Conservation (phyloP, 306 rosid genomes). For the Lablab purpureus region DNA sequence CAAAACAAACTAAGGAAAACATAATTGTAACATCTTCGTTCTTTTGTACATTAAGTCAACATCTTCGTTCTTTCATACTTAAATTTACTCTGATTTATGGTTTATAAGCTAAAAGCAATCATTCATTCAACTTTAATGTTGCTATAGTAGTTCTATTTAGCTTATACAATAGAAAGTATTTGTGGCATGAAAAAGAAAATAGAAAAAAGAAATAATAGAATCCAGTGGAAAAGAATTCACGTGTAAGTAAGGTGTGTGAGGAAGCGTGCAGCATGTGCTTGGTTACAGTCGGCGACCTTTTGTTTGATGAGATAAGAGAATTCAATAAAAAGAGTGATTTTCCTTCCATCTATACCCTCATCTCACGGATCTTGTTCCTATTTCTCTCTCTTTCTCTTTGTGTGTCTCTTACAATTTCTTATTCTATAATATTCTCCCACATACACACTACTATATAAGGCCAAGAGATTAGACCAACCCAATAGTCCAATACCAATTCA, state of each 20-base stretch:
- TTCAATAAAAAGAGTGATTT: slow-evolving; percentile 55
- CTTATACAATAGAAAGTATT: no score
- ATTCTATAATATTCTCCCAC: slow-evolving; percentile 33
- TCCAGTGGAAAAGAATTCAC: slow-evolving; percentile 54
- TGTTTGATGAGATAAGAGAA: slow-evolving; percentile 56
- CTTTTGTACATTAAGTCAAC: no score
- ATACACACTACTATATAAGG: slow-evolving; percentile 28
- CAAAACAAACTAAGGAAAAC: no score
- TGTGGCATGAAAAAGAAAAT: background rate
- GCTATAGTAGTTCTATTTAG: no score
- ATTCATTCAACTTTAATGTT: no score
- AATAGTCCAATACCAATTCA: background rate
- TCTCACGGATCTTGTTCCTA: slow-evolving; percentile 93
- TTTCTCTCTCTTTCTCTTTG: slow-evolving; percentile 30
- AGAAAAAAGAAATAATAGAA: slow-evolving; percentile 1
- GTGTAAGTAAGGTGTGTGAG: slow-evolving; percentile 55
- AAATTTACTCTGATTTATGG: no score
- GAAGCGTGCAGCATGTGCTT: slow-evolving; percentile 90
- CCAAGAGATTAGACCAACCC: slow-evolving; percentile 5
- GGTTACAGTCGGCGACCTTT: slow-evolving; percentile 65
- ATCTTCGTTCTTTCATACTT: no score
- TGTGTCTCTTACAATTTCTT: background rate
- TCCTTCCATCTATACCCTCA: slow-evolving; percentile 68
- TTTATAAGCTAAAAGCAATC: no score
- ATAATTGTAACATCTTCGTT: no score